Evolutionary conservation across 2,329 filamentous ascomycete genomes (phyloP), one percentile per base, ranked within the genome.

Genomic region (Trichophyton rubrum): DNA sequence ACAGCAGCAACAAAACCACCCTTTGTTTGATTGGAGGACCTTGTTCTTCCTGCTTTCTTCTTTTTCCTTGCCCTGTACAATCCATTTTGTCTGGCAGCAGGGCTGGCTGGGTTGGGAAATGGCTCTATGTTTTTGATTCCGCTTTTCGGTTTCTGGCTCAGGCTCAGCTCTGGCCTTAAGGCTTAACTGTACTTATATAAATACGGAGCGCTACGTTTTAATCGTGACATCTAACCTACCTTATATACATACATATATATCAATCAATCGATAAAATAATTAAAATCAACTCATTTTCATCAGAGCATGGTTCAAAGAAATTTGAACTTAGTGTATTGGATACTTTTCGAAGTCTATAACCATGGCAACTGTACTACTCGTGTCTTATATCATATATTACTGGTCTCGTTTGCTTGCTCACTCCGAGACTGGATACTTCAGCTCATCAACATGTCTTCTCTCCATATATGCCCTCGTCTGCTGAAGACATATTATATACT

Each of bases 81-180:
- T 55, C 51, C 51, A 33, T 55, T 55, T 33, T 55, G 45, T 51
- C 45, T 35, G 51, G 51, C 51, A 35, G 51, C 51, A 55, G 51
- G 45, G 45, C 45, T 51, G 45, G 51, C 17, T 55, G 51, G 51
- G 51, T 20, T 33, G 13, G 24, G 24, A 27, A 55, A 55, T 55
- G 51, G 51, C 51, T 55, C 30, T 35, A 35, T 11, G 45, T 24
- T 27, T 13, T 43, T 17, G 40, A 43, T 17, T 43, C 40, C 15
- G n/a, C n/a, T 33, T 35, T 47, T 51, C 45, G 51, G 51, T 55
- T 55, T 55, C 30, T 8, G 45, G 45, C 22, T 51, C 45, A 22
- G 51, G 51, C 27, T 35, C n/a, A 35, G 51, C 17, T 47, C 43
- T 51, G 45, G 45, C 45, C 40, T 51, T 27, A 27, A 24, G 45